Conservation (phyloP, 1,284 basidiomycete species). For the Trametes hirsuta region DNA sequence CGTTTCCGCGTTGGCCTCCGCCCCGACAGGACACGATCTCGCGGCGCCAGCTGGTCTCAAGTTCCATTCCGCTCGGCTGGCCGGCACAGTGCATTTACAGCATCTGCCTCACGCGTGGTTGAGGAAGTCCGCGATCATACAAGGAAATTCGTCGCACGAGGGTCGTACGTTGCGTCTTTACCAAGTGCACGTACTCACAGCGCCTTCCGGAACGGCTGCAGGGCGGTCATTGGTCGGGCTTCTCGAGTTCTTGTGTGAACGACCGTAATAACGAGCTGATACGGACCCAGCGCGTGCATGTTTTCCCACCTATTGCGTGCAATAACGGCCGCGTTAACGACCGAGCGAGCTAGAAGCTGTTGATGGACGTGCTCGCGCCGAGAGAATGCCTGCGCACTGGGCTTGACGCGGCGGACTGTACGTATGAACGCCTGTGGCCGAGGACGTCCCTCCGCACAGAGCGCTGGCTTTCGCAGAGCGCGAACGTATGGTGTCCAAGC, state of each 20-base stretch:
- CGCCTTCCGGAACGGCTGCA: slow-evolving; percentile 25
- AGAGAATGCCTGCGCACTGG: slow-evolving; percentile 14
- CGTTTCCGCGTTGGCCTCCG: not conserved
- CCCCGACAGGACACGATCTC: not conserved
- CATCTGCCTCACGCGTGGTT: slow-evolving; percentile 9
- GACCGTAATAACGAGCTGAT: slow-evolving; percentile 23
- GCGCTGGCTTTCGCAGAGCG: slow-evolving; percentile 8
- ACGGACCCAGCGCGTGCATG: slow-evolving; percentile 12
- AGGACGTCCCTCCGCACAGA: slow-evolving; percentile 10
- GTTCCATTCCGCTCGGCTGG: slow-evolving; percentile 5
- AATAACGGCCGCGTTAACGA: slow-evolving; percentile 21
- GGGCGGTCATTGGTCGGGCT: slow-evolving; percentile 25
- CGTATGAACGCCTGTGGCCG: slow-evolving; percentile 17
- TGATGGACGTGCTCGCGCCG: slow-evolving; percentile 26
- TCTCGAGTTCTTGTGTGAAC: slow-evolving; percentile 18
- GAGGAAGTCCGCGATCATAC: slow-evolving; percentile 18
- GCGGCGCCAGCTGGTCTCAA: not conserved
- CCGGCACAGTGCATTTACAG: slow-evolving; percentile 3
- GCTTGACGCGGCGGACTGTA: slow-evolving; percentile 13
- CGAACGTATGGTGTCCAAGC: slow-evolving; percentile 9
- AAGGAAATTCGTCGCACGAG: slow-evolving; percentile 20
- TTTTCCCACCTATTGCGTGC: slow-evolving; percentile 19
- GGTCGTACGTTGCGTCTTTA: slow-evolving; percentile 20
- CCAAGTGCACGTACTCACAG: slow-evolving; percentile 26
- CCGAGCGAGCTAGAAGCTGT: slow-evolving; percentile 24